phyloP scores from a whole-genome alignment of 441 rosid species.

The Gossypium gossypioides region DNA sequence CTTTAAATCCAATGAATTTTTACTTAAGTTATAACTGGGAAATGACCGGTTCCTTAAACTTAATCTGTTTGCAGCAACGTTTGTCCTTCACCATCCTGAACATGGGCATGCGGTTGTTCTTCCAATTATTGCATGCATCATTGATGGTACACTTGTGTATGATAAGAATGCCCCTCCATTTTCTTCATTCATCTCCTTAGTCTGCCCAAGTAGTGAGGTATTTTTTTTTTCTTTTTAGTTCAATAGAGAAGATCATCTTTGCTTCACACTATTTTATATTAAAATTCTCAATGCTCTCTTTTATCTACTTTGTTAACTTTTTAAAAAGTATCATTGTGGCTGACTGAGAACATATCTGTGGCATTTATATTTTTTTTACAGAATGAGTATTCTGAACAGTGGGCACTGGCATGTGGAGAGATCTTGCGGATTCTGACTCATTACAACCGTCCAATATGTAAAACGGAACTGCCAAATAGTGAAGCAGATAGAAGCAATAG shows the following conservation, averaged over 20 bases:
- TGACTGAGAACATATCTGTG: not conserved
- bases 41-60: slow-evolving; percentile 13
- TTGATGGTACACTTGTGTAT: slow-evolving; percentile 80
- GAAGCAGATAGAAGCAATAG: slow-evolving; percentile 45
- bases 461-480: slow-evolving; percentile 50
- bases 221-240: too few relatives aligned
- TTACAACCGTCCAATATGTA: slow-evolving; percentile 94
- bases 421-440: slow-evolving; percentile 90
- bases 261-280: not conserved
- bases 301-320: not conserved
- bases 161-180: slow-evolving; percentile 72
- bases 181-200: slow-evolving; percentile 89
- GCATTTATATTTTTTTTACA: slow-evolving; percentile 27
- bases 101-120: slow-evolving; percentile 95
- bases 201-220: slow-evolving; percentile 82
- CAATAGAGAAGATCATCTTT: not conserved
- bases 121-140: slow-evolving; percentile 88
- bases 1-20: slow-evolving; percentile 1
- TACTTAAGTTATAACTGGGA: not conserved
- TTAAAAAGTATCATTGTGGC: not conserved
- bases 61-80: slow-evolving; percentile 52
- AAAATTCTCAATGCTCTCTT: not conserved
- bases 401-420: slow-evolving; percentile 99
- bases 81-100: slow-evolving; percentile 98
- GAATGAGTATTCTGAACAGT: slow-evolving; percentile 95